Evolutionary conservation across 768 basidiomycete species (phyloP).

Genomic region (Rubroboletus satanas): DNA sequence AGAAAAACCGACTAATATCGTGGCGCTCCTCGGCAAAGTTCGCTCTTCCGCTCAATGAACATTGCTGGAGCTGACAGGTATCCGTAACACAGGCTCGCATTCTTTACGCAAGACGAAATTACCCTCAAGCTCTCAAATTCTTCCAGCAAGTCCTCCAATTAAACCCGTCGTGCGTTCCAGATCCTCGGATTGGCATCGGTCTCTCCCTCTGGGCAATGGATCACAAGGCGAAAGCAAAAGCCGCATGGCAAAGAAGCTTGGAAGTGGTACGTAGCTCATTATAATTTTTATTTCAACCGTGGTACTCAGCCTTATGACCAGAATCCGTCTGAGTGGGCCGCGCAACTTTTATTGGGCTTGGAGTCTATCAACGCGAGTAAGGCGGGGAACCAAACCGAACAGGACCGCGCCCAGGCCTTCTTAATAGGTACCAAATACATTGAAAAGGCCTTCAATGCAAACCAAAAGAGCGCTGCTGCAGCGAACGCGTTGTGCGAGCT

Average conservation of each 20-base stretch:
- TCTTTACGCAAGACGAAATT: slow-evolving; percentile 73
- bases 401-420: slow-evolving; percentile 59
- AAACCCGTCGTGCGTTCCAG: slow-evolving; percentile 77
- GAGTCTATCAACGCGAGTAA: slow-evolving; percentile 86
- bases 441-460: slow-evolving; percentile 73
- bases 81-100: slow-evolving; percentile 63
- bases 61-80: background rate
- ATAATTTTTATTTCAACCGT: background rate
- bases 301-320: slow-evolving; percentile 26
- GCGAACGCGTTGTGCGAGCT: slow-evolving; percentile 81
- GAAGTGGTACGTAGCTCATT: slow-evolving; percentile 64
- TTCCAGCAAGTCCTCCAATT: slow-evolving; percentile 84
- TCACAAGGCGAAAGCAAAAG: slow-evolving; percentile 74
- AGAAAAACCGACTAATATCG: slow-evolving; percentile 78
- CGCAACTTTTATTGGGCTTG: slow-evolving; percentile 79
- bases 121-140: slow-evolving; percentile 71
- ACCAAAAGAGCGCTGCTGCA: slow-evolving; percentile 71
- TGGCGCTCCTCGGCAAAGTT: slow-evolving; percentile 86
- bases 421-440: slow-evolving; percentile 64
- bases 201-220: slow-evolving; percentile 90
- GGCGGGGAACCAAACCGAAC: slow-evolving; percentile 56
- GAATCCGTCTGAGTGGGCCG: slow-evolving; percentile 78
- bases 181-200: slow-evolving; percentile 94
- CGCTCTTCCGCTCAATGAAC: background rate
- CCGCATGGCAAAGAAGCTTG: slow-evolving; percentile 87